These are phyloP conservation scores for Didymellaceae sp. DNA, from an alignment of 2,329 filamentous ascomycete species.

Conservation along the genomic window DNA sequence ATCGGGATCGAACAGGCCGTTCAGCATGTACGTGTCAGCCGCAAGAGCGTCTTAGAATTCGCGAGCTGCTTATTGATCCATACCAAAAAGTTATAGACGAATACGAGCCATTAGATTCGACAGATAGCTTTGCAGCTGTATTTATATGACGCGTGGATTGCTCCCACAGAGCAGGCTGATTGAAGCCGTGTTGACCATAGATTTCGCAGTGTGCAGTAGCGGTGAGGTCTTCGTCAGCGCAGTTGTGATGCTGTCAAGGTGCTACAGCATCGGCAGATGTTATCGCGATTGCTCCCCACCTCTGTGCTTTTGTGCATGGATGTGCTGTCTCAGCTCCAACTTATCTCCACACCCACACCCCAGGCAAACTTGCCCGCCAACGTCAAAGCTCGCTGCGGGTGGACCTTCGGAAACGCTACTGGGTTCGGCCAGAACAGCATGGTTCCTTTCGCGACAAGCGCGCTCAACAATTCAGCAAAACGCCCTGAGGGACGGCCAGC, in stretches of 20 bases:
- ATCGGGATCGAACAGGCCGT: too few species aligned
- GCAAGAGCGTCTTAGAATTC: too few species aligned
- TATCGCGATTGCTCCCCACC: not conserved
- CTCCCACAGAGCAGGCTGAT: too few species aligned
- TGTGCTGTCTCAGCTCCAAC: slow-evolving; percentile 18
- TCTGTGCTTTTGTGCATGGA: slow-evolving; percentile 11
- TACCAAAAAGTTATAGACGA: too few species aligned
- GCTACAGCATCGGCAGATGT: not conserved
- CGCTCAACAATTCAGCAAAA: slow-evolving; percentile 35
- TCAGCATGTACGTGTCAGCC: too few species aligned
- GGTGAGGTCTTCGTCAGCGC: not conserved
- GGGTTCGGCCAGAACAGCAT: slow-evolving; percentile 23
- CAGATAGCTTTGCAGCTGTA: too few species aligned
- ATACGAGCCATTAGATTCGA: too few species aligned
- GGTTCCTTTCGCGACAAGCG: slow-evolving; percentile 30
- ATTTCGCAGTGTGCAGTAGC: not conserved
- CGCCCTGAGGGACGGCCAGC: slow-evolving; percentile 2
- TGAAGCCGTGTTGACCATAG: too few species aligned
- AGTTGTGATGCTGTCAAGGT: not conserved
- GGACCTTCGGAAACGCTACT: slow-evolving; percentile 20
- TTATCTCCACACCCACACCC: slow-evolving; percentile 21
- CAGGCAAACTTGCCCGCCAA: slow-evolving; percentile 7
- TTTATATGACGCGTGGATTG: too few species aligned
- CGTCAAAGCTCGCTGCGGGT: slow-evolving; percentile 16
- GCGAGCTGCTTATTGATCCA: too few species aligned